Conservation (phyloP, 176 grass and related monocot species). For the Lolium perenne region DNA sequence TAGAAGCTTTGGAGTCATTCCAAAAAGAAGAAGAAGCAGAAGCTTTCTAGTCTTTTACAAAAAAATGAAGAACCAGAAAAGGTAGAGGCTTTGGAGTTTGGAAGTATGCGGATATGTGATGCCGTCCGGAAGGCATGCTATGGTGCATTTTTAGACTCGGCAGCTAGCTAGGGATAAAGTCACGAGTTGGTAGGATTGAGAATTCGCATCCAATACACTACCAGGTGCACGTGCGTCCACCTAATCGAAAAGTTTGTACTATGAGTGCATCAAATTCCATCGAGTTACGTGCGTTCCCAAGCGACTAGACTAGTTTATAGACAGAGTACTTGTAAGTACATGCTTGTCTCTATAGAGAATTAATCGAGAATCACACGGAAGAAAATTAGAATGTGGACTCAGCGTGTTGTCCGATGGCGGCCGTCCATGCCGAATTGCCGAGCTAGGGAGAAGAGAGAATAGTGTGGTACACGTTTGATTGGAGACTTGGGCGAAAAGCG, state of each 20-base stretch:
- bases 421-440: not conserved
- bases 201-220: conserved; percentile 40
- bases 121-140: not conserved
- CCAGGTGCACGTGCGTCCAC: conserved; percentile 6
- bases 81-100: not conserved
- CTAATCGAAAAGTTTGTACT: not conserved
- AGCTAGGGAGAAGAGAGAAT: not conserved
- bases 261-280: not conserved
- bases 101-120: not conserved
- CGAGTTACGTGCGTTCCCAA: not conserved
- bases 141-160: conserved; percentile 17
- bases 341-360: not conserved
- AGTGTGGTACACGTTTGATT: conserved; percentile 30
- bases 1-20: no score
- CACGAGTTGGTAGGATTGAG: conserved; percentile 29
- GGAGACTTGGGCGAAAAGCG: conserved; percentile 16
- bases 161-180: conserved; percentile 29
- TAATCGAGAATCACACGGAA: not conserved
- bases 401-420: not conserved
- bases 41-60: not conserved
- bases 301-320: not conserved
- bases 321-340: not conserved
- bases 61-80: no score
- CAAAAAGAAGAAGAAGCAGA: not conserved
- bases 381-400: not conserved